These are phyloP conservation scores for Proliferodiscus dingleyae DNA, from an alignment of 2,329 filamentous ascomycete species.

Conservation along the genomic window DNA sequence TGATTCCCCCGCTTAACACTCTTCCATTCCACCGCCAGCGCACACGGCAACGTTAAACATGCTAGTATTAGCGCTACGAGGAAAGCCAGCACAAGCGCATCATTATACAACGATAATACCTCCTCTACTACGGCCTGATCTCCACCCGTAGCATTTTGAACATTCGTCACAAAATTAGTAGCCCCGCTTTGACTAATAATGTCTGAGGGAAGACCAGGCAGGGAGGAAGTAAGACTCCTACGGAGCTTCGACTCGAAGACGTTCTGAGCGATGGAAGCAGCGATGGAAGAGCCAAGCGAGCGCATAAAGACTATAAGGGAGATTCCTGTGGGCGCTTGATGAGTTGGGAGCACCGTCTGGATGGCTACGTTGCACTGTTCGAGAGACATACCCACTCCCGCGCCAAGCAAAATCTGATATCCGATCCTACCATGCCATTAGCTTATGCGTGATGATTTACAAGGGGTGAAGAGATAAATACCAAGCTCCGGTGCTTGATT, in stretches of 20 bases:
- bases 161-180: slow-evolving; percentile 38
- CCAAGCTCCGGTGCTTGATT: not conserved
- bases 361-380: not conserved
- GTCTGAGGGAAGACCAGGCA: slow-evolving; percentile 16
- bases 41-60: slow-evolving; percentile 42
- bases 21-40: slow-evolving; percentile 46
- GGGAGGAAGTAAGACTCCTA: not conserved
- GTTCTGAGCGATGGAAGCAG: slow-evolving; percentile 6
- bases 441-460: too few species aligned
- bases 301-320: not conserved
- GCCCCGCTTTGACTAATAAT: slow-evolving; percentile 25
- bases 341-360: not conserved
- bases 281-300: slow-evolving; percentile 4
- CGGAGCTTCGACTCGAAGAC: slow-evolving; percentile 5
- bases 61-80: slow-evolving; percentile 47
- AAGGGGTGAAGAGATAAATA: not conserved
- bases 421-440: not conserved
- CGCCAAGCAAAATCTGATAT: not conserved
- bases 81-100: slow-evolving; percentile 46
- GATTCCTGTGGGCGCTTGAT: not conserved
- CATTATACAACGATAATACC: slow-evolving; percentile 49
- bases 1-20: slow-evolving; percentile 10
- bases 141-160: slow-evolving; percentile 24
- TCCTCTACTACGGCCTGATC: slow-evolving; percentile 29
- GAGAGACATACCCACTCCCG: not conserved